Evolutionary conservation across 139 green algal genomes (phyloP), one percentile per base, ranked within the genome.

Genomic region (Pleodorina starrii): DNA sequence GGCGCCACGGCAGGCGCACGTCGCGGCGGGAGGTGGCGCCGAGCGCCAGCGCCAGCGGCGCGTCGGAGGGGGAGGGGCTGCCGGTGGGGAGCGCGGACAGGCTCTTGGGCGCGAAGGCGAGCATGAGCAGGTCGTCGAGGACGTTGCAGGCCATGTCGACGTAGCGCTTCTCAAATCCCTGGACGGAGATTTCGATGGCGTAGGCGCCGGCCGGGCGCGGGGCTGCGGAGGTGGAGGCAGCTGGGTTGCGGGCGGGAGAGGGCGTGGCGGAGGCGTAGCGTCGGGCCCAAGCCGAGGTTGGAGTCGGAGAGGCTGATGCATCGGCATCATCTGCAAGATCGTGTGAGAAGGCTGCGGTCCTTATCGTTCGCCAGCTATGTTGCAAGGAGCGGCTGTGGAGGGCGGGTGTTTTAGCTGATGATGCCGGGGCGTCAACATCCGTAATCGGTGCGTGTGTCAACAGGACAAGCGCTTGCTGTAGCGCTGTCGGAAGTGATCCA

Each of bases 81-180:
- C 69, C 59, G 4, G 17, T 73, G n/a, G 77, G 54, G 60, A 86
- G 60, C n/a, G 38, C 59, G 11, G 60, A 38, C n/a, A 48, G 68
- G 42, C 50, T 63, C 71, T 93, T 91, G 14, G 91, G 91, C 16
- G 91, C 88, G 21, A 91, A 91, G 27, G 89, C 86, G 2, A 93
- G 84, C 43, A 92, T 73, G 19, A 91, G 44, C 0, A 93, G 82
- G 60, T 93, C 91, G 27, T 71, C 32, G 29, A 93, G 79, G 32
- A 60, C 57, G n/a, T 84, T 89, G 87, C 69, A 88, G 36, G 91
- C 91, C 50, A 69, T 59, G 21, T 92, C 46, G 5, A 93, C 43
- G 78, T 93, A 93, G 25, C 91, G 78, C 68, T 88, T 72, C 84
- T 93, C 91, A 76, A 91, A 93, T 4, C 83, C 91, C 36, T 85